Evolutionary conservation across 129 eudicot species (phyloP), one percentile per base, ranked within the genome.

Genomic region (Ambrosia trifida): DNA sequence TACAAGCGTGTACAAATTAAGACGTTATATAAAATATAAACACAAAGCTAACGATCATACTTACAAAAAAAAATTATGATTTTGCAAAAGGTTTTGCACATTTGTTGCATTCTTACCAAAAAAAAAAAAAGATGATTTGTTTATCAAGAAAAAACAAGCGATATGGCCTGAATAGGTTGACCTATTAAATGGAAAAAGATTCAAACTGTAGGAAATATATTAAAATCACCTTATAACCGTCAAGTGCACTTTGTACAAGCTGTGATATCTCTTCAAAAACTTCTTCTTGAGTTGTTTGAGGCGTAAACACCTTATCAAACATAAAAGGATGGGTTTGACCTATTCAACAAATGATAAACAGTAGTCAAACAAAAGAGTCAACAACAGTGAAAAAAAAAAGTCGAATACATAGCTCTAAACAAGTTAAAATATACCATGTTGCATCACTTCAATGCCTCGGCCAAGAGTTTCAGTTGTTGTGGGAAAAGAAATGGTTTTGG

Each of bases 201-300:
- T 62, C 13, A 36, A 62, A n/a, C 45, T 32, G 5, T 13, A 5
- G 4, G 11, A 28, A 66, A 16, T 20, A 18, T 31, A 74, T 38
- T 13, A 7, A 53, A 75, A 78, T 72, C 57, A 95, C 99, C 99
- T 90, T 95, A 74, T 95, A 95, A 35, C 99, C 99, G 75, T 95
- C 99, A 11, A 95, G 96, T 33, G 99, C 99, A 75, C 99, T 95
- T 65, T 95, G 99, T 5, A 95, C 96, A 78, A 95, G 93, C 76
- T 95, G 97, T 44, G 99, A 88, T 73, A 95, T 81, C 63, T 95
- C 99, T 50, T 71, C 91, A 79, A 95, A 95, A 72, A 95, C 97
- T 60, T 85, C 89, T 70, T 88, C 87, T 81, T 95, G 99, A 19
- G 97, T 82, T 67, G 93, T 82, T 43, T 90, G 91, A 47, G 95